Evolutionary conservation across 2,329 filamentous ascomycete species (phyloP), one percentile per base, ranked within the genome.

Genomic region (Rhynchosporium secalis): DNA sequence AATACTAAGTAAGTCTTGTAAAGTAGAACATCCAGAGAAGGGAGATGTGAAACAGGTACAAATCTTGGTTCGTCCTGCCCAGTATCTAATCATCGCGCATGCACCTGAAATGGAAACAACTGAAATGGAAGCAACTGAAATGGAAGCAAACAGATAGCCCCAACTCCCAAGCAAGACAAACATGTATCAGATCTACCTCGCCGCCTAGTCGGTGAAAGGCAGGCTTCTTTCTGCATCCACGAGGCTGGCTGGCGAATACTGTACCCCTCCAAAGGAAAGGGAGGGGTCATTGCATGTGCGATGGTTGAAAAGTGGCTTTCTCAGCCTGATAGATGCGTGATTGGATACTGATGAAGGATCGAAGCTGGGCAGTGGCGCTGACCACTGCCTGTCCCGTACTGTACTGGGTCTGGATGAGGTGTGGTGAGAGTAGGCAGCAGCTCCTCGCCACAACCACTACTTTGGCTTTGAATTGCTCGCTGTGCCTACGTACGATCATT

Each of bases 311-410:
- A 7, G 8, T 43, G 12, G 28, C 26, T n/a, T 46, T 46, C 38
- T 45, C 54, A 56, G 54, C 54, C 54, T 56, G 54, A 56, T 46
- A 15, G 54, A 45, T 33, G 38, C 33, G 28, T 41, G 36, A 20
- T 20, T 20, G 20, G 20, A 20, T 20, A 20, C 20, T 20, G 33
- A 15, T 13, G 41, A 46, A 26, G 31, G 47, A 36, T 51, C 28
- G 33, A 28, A 56, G 54, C 54, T 56, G 41, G 54, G 54, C 45
- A 56, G 54, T 46, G 54, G 54, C 54, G 54, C 54, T 55, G 33
- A 15, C 51, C 51, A 54, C 33, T 40, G 33, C 33, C n/a, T 54
- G 13, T 41, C 51, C 15, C 3, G 29, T 48, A 2, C 31, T 38
- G 48, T 10, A 6, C 41, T 45, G 48, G n/a, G 36, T 4, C 43